phyloP scores from a whole-genome alignment of 1,284 basidiomycete genomes.

The Ceratobasidium papillatum region DNA sequence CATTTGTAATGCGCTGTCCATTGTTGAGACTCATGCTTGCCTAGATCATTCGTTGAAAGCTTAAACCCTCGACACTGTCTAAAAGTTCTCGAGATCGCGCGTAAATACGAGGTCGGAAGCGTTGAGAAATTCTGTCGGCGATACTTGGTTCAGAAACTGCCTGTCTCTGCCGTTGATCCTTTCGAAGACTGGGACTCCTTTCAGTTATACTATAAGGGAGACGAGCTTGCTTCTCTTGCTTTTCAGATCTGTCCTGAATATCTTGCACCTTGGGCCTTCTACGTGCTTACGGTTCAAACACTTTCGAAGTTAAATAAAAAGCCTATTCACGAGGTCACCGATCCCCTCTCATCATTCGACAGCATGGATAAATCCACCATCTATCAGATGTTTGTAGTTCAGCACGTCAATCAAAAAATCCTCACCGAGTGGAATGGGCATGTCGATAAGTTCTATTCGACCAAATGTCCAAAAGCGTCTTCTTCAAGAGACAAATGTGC shows the following conservation, averaged over 20 bases:
- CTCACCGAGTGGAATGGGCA: slow-evolving; percentile 1
- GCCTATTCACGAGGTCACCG: neutral
- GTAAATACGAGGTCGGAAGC: neutral
- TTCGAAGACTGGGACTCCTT: neutral
- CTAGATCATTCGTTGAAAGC: neutral
- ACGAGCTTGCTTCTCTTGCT: neutral
- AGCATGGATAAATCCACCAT: neutral
- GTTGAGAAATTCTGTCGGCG: neutral
- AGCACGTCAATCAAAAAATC: neutral
- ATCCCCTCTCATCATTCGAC: neutral
- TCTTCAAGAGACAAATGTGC: slow-evolving; percentile 1
- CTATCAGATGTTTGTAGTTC: slow-evolving; percentile 8
- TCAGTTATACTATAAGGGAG: neutral
- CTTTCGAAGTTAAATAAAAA: slow-evolving; percentile 1
- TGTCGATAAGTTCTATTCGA: slow-evolving; percentile 6
- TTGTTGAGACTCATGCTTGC: neutral
- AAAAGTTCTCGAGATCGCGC: neutral
- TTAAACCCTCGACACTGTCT: neutral
- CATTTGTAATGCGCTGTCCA: neutral
- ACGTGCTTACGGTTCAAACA: neutral
- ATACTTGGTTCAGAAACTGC: neutral
- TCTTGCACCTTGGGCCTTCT: slow-evolving; percentile 25
- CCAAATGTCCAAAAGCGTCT: neutral
- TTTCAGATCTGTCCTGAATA: neutral
- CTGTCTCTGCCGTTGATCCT: neutral